These are phyloP conservation scores for Neurospora terricola DNA, from an alignment of 495 filamentous ascomycete genomes.

Conservation along the genomic window DNA sequence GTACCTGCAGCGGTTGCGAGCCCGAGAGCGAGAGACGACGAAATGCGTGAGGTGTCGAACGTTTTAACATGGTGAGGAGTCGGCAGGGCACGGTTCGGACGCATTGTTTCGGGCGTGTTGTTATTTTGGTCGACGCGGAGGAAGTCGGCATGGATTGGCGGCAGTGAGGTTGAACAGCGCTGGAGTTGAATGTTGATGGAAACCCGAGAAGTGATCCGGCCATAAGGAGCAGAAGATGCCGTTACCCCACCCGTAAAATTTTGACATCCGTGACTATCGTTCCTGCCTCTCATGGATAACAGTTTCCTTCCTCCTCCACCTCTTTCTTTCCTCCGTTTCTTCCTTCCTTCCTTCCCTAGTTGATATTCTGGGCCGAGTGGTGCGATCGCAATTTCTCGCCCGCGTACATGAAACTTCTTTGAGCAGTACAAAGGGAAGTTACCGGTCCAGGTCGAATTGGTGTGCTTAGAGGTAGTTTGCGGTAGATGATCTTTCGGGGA, in stretches of 20 bases:
- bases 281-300: not conserved
- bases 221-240: not conserved
- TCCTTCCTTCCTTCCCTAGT: not conserved
- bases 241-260: not conserved
- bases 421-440: not conserved
- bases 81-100: not conserved
- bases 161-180: not conserved
- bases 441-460: not conserved
- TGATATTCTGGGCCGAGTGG: not conserved
- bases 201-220: not conserved
- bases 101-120: not conserved
- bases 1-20: not conserved
- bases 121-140: not conserved
- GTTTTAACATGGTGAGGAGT: not conserved
- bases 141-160: not conserved
- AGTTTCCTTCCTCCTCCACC: not conserved
- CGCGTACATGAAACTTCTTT: not conserved
- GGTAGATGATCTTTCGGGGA: not conserved
- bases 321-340: not conserved
- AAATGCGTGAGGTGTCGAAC: not conserved
- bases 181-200: not conserved
- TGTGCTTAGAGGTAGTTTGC: not conserved
- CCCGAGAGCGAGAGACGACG: not conserved
- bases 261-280: not conserved
- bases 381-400: not conserved